Evolutionary conservation across 2,329 filamentous ascomycete species (phyloP).

Genomic region (Albophoma yamanashiensis): DNA sequence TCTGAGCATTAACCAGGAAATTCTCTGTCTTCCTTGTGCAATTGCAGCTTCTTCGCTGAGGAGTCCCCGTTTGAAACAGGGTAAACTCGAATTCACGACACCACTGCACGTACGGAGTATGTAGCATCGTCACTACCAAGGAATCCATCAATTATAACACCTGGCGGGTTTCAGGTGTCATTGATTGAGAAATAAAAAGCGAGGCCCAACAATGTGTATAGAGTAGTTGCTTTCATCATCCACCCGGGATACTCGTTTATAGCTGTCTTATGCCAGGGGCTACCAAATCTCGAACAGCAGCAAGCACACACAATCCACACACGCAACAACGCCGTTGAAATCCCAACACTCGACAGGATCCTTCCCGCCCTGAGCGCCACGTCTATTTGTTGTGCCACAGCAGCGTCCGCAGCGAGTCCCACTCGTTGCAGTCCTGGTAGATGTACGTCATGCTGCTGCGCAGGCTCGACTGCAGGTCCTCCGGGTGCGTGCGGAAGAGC

Average conservation of each 20-base stretch:
- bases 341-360: neutral
- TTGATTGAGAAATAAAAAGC: neutral
- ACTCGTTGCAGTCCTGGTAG: conserved; percentile 80
- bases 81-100: no score
- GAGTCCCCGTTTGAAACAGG: no score
- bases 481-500: conserved; percentile 84
- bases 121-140: no score
- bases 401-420: conserved; percentile 78
- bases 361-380: neutral
- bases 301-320: neutral
- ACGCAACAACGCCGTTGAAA: neutral
- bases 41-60: no score
- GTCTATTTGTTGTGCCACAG: conserved; percentile 69
- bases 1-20: no score
- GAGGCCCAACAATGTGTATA: neutral
- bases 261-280: neutral
- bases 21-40: no score
- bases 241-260: neutral
- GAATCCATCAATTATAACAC: no score
- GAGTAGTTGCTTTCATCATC: neutral
- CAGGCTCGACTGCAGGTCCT: conserved; percentile 82
- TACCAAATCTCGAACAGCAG: neutral
- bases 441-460: conserved; percentile 97
- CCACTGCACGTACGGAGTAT: no score
- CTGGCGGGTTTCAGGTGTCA: no score